Base-by-base conservation (phyloP, 2,329 filamentous ascomycete species). In the Sporothrix variecibatus region DNA sequence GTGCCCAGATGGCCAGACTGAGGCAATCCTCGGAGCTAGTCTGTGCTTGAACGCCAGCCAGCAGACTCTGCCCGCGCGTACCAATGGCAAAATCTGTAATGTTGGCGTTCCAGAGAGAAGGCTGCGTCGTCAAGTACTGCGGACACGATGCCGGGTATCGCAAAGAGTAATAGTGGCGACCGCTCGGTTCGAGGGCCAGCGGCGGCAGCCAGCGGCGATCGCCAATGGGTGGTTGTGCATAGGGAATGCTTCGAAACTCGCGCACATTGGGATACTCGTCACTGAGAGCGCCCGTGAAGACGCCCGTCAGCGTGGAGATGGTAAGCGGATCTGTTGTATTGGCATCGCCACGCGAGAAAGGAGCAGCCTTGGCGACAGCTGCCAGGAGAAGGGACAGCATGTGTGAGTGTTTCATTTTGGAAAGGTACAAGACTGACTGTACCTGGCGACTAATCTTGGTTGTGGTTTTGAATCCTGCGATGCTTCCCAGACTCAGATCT, bases 191-290 rank as follows among this genome's bases (percentile, higher is more conserved):
- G 28, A 76, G 73, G 23, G 77, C 75, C 6, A 76, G 70, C 20
- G 77, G 78, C 1, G 78, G 75, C 12, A 76, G 73, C 77, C 78
- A 79, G 64, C 78, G 76, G 0, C 31, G 76, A 0, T 62, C 60
- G 3, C 78, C 76, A 5, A 73, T 53, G 43, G 76, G 75, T 15
- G 76, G 80, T 69, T 83, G 77, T 3, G 82, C 82, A 74, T 82
- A 84, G 1, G 82, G 81, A 51, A 84, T 82, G 53, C 79, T 77
- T 53, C 81, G 81, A 75, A 82, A 84, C 73, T 84, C 81, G 26
- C 80, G 80, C 1, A 81, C 81, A 23, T 80, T 77, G n/a, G 81
- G 79, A 46, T 79, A 80, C 23, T 79, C 73, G 23, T 78, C 76
- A 58, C 81, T 81, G 40, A 82, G 75, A 28, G 82, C 74, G 15